Evolutionary conservation across 2,329 filamentous ascomycete genomes (phyloP), one percentile per base, ranked within the genome.

Genomic region (Cadophora luteo-olivacea): DNA sequence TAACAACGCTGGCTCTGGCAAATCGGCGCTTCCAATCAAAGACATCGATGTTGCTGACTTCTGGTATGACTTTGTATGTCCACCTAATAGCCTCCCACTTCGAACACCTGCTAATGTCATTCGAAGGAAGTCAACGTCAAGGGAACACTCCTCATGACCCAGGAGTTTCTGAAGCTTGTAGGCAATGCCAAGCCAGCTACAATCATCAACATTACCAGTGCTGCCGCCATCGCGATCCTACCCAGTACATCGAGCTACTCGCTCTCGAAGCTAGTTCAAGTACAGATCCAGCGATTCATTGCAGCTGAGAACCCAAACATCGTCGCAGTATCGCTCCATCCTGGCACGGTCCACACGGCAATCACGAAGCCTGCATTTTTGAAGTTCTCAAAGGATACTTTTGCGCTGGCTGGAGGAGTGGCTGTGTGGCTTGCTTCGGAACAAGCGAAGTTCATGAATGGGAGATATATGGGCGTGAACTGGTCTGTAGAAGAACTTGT

Each of bases 121-220:
- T 1, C 16, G 41, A 45, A 70, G 69, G 77, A 78, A 38, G 66
- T 78, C 33, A 80, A 80, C 60, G 70, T 77, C 54, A 75, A 76
- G 60, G 79, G 78, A 51, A 78, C 76, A 0, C 77, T 77, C 62
- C 72, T 78, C 22, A 72, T 75, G 49, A 80, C 76, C 8, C 76
- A 77, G 41, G 69, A 67, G 2, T 80, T 80, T 65, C 72, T 80
- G 5, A 61, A 72, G 38, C 66, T 76, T 25, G 65, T 73, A 14
- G 36, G 36, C 4, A 7, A 55, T 7, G 22, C 14, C 19, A 68
- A 66, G 24, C 58, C 32, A 11, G 69, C 61, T 1, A 70, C 69
- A 8, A 68, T 72, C 25, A 69, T 72, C 64, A 69, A 69, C 25
- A 22, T 72, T n/a, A 48, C 65, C 22, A 68, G 67, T 22, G 45